These are phyloP conservation scores for Sisymbrium irio DNA, from an alignment of 345 rosid genomes.

Conservation along the genomic window DNA sequence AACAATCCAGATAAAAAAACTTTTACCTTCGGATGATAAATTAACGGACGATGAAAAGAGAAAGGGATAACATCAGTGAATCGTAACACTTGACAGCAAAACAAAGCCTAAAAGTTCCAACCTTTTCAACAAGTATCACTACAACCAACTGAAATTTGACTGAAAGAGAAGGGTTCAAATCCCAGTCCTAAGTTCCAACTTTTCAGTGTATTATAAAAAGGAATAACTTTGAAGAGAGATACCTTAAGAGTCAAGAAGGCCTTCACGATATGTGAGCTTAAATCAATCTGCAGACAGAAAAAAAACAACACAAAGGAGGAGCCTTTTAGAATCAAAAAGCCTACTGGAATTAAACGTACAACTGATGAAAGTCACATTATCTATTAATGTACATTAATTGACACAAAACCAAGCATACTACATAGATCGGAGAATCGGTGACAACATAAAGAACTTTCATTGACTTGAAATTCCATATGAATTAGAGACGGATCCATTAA, in stretches of 20 bases:
- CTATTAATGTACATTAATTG: neutral
- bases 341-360: neutral
- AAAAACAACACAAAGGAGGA: slow-evolving; percentile 11
- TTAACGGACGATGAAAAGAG: neutral
- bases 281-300: slow-evolving; percentile 75
- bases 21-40: neutral
- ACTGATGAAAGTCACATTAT: neutral
- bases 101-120: neutral
- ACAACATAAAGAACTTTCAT: neutral
- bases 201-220: neutral
- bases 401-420: neutral
- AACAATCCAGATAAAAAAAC: slow-evolving; percentile 15
- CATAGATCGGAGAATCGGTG: slow-evolving; percentile 14
- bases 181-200: too few relatives aligned
- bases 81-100: neutral
- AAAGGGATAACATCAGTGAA: neutral
- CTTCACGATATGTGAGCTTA: slow-evolving; percentile 79
- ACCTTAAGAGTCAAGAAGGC: slow-evolving; percentile 91
- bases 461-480: neutral
- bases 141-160: neutral
- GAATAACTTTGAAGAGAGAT: slow-evolving; percentile 1
- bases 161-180: neutral
- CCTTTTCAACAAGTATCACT: neutral
- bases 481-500: neutral
- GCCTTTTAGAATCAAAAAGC: neutral